Evolutionary conservation across 2,329 filamentous ascomycete genomes (phyloP).

Genomic region (Aspergillus eucalypticola): DNA sequence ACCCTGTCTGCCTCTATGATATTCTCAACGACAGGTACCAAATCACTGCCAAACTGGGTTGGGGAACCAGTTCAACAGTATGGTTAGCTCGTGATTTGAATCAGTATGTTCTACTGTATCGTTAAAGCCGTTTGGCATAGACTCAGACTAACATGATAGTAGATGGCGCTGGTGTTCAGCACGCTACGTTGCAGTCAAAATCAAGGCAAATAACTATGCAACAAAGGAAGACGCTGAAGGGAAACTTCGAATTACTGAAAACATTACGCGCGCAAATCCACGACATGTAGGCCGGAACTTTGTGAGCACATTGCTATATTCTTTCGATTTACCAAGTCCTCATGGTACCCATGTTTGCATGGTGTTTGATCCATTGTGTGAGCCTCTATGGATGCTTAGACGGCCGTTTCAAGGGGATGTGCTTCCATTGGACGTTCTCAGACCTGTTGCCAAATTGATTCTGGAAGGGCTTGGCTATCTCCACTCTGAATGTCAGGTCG

Average conservation of each 20-base stretch:
- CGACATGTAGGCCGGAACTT: slow-evolving; percentile 33
- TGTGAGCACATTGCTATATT: slow-evolving; percentile 37
- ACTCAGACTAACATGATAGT: slow-evolving; percentile 10
- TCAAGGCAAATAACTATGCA: slow-evolving; percentile 31
- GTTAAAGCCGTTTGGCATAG: slow-evolving; percentile 1
- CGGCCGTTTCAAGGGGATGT: slow-evolving; percentile 26
- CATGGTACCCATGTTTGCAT: slow-evolving; percentile 37
- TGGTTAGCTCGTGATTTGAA: slow-evolving; percentile 41
- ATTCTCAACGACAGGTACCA: slow-evolving; percentile 39
- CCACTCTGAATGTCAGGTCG: slow-evolving; percentile 40
- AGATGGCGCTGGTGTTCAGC: slow-evolving; percentile 28
- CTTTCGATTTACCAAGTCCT: slow-evolving; percentile 31
- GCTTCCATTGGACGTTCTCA: slow-evolving; percentile 32
- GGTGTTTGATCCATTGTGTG: slow-evolving; percentile 38
- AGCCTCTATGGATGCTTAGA: slow-evolving; percentile 37
- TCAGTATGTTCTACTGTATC: slow-evolving; percentile 16
- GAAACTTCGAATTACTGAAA: slow-evolving; percentile 35
- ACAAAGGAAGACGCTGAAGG: slow-evolving; percentile 23
- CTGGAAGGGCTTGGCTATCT: slow-evolving; percentile 44
- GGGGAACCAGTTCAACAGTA: slow-evolving; percentile 43
- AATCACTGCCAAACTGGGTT: slow-evolving; percentile 42
- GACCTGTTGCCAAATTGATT: slow-evolving; percentile 33
- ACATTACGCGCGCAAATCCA: slow-evolving; percentile 31
- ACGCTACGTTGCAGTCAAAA: slow-evolving; percentile 39
- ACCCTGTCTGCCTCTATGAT: slow-evolving; percentile 17